A percentile compares a stretch with the other conserved stretches of the same genome.
Conservation (phyloP, 495 filamentous ascomycete species). For the Daldinia concentrica region DNA sequence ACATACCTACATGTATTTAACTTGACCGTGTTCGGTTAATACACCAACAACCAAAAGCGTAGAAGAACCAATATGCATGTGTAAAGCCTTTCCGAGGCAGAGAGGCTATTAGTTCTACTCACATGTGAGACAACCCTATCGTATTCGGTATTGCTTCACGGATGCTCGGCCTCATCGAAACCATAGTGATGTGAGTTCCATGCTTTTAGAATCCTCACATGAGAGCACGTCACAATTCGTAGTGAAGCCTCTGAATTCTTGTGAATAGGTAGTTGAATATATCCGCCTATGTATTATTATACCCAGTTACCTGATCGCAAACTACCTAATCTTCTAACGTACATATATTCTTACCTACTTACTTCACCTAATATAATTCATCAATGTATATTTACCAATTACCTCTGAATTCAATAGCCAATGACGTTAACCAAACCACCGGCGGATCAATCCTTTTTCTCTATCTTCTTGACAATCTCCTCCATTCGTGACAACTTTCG, state of each 20-base stretch:
- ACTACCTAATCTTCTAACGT: not conserved
- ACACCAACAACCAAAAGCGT: not conserved
- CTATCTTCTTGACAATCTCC: not conserved
- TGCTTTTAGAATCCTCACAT: not conserved
- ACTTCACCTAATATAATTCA: not conserved
- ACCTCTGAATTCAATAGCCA: not conserved
- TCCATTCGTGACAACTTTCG: not conserved
- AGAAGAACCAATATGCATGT: not conserved
- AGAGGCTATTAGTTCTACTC: slow-evolving; percentile 4
- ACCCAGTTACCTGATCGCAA: not conserved
- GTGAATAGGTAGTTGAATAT: not conserved
- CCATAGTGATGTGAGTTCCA: not conserved
- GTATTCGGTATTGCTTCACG: not conserved
- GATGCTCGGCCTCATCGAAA: not conserved
- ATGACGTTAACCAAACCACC: not conserved
- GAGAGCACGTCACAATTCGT: not conserved
- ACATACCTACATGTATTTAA: too few relatives aligned
- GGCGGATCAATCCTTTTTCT: not conserved
- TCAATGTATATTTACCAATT: not conserved
- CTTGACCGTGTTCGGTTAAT: not conserved
- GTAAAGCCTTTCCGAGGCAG: not conserved
- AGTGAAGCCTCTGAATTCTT: too few relatives aligned
- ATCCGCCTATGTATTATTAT: not conserved
- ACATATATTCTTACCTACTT: not conserved
- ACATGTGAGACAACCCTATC: slow-evolving; percentile 5